Evolutionary conservation across 1,284 basidiomycete species (phyloP).

Genomic region (Leccinum solheimii): DNA sequence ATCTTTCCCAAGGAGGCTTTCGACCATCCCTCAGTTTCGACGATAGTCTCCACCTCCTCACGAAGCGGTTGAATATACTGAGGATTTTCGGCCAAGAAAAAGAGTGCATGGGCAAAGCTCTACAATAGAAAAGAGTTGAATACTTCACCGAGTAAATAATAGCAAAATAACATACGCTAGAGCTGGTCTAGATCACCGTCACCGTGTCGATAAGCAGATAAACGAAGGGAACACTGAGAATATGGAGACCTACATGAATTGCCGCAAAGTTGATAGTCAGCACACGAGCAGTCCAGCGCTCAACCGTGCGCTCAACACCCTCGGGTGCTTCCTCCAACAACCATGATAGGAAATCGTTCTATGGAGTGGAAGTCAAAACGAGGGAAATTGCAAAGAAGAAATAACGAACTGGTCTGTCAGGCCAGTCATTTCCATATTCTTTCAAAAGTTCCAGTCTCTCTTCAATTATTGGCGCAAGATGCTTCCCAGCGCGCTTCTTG

Average conservation of each 20-base stretch:
- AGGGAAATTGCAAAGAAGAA: background rate
- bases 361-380: constrained; percentile 17
- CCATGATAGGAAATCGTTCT: constrained; percentile 39
- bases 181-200: constrained; percentile 10
- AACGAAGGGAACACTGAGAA: background rate
- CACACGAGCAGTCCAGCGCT: constrained; percentile 35
- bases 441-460: constrained; percentile 34
- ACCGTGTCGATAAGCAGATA: background rate
- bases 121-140: background rate
- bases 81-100: background rate
- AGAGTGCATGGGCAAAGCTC: background rate
- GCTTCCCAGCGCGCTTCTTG: constrained; percentile 20
- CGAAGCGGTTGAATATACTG: background rate
- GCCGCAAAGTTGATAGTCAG: constrained; percentile 41
- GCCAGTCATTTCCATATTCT: constrained; percentile 39
- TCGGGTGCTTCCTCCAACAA: constrained; percentile 39
- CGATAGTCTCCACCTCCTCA: background rate
- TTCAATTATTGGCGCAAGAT: constrained; percentile 38
- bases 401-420: constrained; percentile 38
- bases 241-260: constrained; percentile 30
- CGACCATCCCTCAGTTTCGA: background rate
- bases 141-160: background rate
- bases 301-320: constrained; percentile 30
- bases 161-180: constrained; percentile 5
- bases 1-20: background rate